Conservation (phyloP, 192 early-diverging fungal genomes). For the Powellomyces hirtus region DNA sequence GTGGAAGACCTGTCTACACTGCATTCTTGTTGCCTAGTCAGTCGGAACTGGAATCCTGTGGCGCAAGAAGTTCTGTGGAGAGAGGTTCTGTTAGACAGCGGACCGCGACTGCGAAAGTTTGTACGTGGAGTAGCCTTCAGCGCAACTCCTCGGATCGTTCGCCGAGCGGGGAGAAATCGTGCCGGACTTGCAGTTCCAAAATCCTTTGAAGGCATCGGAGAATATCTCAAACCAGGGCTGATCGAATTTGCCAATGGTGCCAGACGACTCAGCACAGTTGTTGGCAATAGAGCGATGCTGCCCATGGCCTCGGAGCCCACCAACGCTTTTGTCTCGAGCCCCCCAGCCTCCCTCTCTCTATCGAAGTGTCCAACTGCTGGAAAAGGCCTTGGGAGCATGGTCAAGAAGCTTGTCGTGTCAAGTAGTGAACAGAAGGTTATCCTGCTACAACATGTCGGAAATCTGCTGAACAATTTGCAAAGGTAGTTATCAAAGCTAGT, state of each 20-base stretch:
- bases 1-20: conserved; percentile 19
- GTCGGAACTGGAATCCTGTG: conserved; percentile 13
- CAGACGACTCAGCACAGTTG: conserved; percentile 4
- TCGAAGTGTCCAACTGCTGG: background rate
- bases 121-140: conserved; percentile 25
- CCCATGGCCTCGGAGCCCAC: background rate
- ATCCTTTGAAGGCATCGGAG: conserved; percentile 7
- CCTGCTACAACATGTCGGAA: conserved; percentile 25
- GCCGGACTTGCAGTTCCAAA: conserved; percentile 3
- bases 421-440: conserved; percentile 28
- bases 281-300: background rate
- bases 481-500: conserved; percentile 19
- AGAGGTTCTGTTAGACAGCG: conserved; percentile 10
- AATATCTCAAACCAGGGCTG: conserved; percentile 16
- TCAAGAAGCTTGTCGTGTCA: conserved; percentile 28
- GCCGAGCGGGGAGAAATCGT: background rate
- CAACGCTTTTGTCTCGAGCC: background rate
- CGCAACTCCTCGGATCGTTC: background rate
- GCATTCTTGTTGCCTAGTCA: conserved; percentile 13
- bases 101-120: conserved; percentile 11
- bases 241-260: conserved; percentile 23
- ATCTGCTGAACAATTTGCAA: conserved; percentile 19
- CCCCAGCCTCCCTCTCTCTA: background rate
- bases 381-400: conserved; percentile 24
- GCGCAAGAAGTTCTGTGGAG: conserved; percentile 23